Base-by-base conservation (phyloP, 352 stramenopile genomes). In the Blastocystis sp. region DNA sequence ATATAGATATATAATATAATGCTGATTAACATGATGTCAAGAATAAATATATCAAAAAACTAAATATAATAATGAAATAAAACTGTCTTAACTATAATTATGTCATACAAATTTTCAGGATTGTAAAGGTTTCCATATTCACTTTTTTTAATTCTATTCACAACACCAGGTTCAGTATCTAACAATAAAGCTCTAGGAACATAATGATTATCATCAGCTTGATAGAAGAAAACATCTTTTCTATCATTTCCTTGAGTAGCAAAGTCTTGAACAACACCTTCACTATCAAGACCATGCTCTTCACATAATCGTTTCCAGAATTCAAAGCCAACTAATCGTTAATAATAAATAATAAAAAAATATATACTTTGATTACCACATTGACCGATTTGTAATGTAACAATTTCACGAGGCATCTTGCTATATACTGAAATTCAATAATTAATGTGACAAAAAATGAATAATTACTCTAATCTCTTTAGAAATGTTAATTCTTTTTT, bases 151-250 rank as follows among this genome's bases (percentile, higher is more conserved):
- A 93, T 93, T 34, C 74, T 84, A 64, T 92, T 87, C 68, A 94
- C 84, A 30, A 88, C 78, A 32, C 74, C 78, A 13, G 83, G 91
- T 73, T 98, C 91, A 19, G 97, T 71, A 74, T 98, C 91, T 73
- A 98, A 88, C 39, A 97, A 74, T 36, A 98, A 72, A 11, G 88
- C 87, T 30, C 90, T 73, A 11, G 90, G 90, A 41, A 95, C 94
- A 75, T 95, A 98, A 58, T 93, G 85, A 67, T 95, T 87, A 65
- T 96, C 88, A 69, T 98, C 90, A 2, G 83, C 83, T 65, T 93
- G 82, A 74, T 96, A 98, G 71, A 98, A 98, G 70, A 98, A 98
- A 7, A 98, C 91, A 67, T 98, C 91, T 69, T 98, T 96, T 52
- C 88, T 79, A 78, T 96, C 88, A 18, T 30, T 79, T 39, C 80